Base-by-base conservation (phyloP, 1,284 basidiomycete species). In the Microbotryum saponariae region DNA sequence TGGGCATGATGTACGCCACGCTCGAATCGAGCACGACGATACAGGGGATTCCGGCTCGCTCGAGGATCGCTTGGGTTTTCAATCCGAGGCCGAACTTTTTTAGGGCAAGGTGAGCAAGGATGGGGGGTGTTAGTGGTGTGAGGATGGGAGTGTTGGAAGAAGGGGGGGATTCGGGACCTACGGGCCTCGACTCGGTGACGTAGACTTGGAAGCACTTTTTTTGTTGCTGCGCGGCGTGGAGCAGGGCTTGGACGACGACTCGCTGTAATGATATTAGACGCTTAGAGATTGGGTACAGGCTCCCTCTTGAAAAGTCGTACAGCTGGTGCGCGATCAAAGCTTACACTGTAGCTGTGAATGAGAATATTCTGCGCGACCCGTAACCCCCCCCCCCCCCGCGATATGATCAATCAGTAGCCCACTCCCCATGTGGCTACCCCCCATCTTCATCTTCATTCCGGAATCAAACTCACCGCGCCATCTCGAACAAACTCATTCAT, bases 1-100 rank as follows among this genome's bases (percentile, higher is more conserved):
- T 87, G 70, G 94, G 89, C 87, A 98, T 97, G 66, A 91, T 85
- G 78, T 97, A 98, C 23, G 91, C 91, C 6, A 97, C 92, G 1
- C 94, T 93, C 10, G 91, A 91, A 77, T 99, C 96, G 60, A 98
- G 82, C 10, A 98, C 86, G 60, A 98, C 87, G 1, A 90, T 91
- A 76, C 90, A 93, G 6, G 93, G 92, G 65, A 99, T 90, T 3
- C 92, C 92, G 20, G 85, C 87, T 33, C 85, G 84, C 12, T 85
- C 87, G 52, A 96, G 80, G 59, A 84, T 81, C 70, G 91, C 84
- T 72, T 89, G 86, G n/a, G 92, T 94, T 75, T 87, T 89, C 73
- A 93, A 81, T 60, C 91, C 93, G 71, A 70, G 59, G 42, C 65
- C 71, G 71, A 74, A 57, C 75, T 77, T 54, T 49, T 47, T 37